These are phyloP conservation scores for Aspergillus melleus DNA, from an alignment of 2,329 filamentous ascomycete species.

Conservation along the genomic window DNA sequence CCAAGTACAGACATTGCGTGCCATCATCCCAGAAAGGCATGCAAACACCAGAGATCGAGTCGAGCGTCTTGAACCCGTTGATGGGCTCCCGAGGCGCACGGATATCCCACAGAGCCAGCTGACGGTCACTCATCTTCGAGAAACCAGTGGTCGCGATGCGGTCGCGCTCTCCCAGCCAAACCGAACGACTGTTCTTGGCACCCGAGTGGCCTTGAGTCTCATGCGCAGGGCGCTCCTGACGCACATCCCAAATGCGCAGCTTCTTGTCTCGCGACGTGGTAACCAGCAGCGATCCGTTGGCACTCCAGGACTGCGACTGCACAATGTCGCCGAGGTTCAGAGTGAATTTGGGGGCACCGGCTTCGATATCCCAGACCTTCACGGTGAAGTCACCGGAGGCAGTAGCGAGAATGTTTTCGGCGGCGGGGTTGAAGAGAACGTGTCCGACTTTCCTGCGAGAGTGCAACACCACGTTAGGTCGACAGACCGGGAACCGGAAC, in stretches of 20 bases:
- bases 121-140: conserved; percentile 96
- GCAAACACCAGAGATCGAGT: conserved; percentile 95
- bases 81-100: conserved; percentile 77
- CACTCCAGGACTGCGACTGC: conserved; percentile 94
- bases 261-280: conserved; percentile 99
- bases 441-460: conserved; percentile 84
- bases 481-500: neutral
- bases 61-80: conserved; percentile 83
- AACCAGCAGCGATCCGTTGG: conserved; percentile 78
- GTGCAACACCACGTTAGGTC: conserved; percentile 12
- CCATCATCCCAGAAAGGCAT: conserved; percentile 99
- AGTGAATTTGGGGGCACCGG: conserved; percentile 70
- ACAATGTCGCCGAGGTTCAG: conserved; percentile 90
- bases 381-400: conserved; percentile 92
- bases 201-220: conserved; percentile 84
- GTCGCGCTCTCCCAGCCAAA: conserved; percentile 97
- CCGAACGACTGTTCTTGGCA: conserved; percentile 94
- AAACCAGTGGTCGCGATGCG: conserved; percentile 95
- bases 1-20: conserved; percentile 91
- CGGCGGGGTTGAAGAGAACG: conserved; percentile 95
- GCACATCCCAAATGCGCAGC: conserved; percentile 93
- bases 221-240: conserved; percentile 84
- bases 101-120: conserved; percentile 93
- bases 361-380: conserved; percentile 92
- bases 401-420: conserved; percentile 92